Percentiles rank a stretch among this genome's conserved stretches.
Conservation (phyloP, 345 rosid species). For the Brassica napus region DNA sequence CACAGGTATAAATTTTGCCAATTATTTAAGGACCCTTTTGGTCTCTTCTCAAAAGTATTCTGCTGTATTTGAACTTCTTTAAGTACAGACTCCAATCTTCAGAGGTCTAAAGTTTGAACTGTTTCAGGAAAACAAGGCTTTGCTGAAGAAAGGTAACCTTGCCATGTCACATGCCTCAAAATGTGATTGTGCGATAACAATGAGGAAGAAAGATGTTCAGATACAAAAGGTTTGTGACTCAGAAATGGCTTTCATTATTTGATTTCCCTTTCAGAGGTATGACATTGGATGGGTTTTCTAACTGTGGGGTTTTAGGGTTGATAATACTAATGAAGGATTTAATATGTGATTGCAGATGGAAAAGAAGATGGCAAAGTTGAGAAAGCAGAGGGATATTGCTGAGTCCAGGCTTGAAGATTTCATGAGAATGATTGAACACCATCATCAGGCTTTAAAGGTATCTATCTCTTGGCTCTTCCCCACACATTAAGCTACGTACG, state of each 20-base stretch:
- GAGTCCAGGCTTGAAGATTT: constrained; percentile 78
- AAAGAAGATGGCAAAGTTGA: constrained; percentile 68
- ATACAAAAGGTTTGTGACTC: constrained; percentile 68
- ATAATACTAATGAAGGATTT: constrained; percentile 8
- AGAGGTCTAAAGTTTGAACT: constrained; percentile 10
- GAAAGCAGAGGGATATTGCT: constrained; percentile 79
- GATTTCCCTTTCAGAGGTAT: background rate
- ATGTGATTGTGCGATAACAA: constrained; percentile 59
- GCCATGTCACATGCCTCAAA: constrained; percentile 48
- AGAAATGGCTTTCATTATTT: background rate
- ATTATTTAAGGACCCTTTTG: background rate
- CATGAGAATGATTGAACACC: constrained; percentile 57
- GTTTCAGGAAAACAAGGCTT: constrained; percentile 14
- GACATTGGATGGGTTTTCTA: too few species aligned
- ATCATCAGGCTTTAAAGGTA: constrained; percentile 37
- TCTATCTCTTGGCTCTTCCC: constrained; percentile 25
- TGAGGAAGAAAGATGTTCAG: constrained; percentile 82
- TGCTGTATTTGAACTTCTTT: background rate
- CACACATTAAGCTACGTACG: background rate
- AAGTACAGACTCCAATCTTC: background rate
- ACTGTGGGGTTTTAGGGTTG: background rate
- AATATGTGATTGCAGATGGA: constrained; percentile 61
- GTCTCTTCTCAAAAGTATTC: background rate
- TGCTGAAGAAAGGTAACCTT: background rate
- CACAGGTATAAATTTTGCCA: background rate